phyloP scores from a whole-genome alignment of 1,284 basidiomycete species.

The Leccinum insigne region DNA sequence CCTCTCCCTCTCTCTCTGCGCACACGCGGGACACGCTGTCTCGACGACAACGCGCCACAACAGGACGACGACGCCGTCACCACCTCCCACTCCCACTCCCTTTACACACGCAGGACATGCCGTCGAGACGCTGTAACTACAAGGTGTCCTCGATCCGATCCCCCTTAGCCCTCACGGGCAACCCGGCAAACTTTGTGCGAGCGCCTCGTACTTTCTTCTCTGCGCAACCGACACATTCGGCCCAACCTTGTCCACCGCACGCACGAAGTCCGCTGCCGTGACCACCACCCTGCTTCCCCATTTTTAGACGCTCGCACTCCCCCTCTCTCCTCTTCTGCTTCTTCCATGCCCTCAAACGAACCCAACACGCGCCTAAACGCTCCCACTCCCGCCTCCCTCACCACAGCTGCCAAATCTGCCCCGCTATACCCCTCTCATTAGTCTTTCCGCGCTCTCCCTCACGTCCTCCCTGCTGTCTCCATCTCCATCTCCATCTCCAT shows the following conservation, averaged over 20 bases:
- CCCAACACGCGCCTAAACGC: slow-evolving; percentile 78
- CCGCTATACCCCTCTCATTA: slow-evolving; percentile 79
- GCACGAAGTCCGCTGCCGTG: slow-evolving; percentile 66
- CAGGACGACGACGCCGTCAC: too few relatives aligned
- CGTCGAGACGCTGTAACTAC: slow-evolving; percentile 1
- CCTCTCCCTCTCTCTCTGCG: too few relatives aligned
- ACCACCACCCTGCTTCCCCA: slow-evolving; percentile 43
- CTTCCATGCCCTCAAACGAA: slow-evolving; percentile 49
- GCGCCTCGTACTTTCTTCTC: slow-evolving; percentile 77
- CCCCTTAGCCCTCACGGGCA: slow-evolving; percentile 44
- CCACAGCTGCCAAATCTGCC: slow-evolving; percentile 85
- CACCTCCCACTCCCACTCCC: too few relatives aligned
- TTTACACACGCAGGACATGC: too few relatives aligned
- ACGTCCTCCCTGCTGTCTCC: slow-evolving; percentile 28
- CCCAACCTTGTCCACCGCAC: slow-evolving; percentile 80
- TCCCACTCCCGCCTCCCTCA: slow-evolving; percentile 87
- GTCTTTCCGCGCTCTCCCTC: slow-evolving; percentile 37
- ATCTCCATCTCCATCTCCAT: not conserved
- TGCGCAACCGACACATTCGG: slow-evolving; percentile 87
- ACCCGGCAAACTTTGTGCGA: slow-evolving; percentile 78
- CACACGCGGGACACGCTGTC: too few relatives aligned
- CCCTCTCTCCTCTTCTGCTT: not conserved
- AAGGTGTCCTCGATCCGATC: slow-evolving; percentile 19
- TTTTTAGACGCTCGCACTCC: slow-evolving; percentile 5
- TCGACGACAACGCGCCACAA: too few relatives aligned